These are phyloP conservation scores for Cantharellus anzutake DNA, from an alignment of 768 basidiomycete genomes.

Conservation along the genomic window DNA sequence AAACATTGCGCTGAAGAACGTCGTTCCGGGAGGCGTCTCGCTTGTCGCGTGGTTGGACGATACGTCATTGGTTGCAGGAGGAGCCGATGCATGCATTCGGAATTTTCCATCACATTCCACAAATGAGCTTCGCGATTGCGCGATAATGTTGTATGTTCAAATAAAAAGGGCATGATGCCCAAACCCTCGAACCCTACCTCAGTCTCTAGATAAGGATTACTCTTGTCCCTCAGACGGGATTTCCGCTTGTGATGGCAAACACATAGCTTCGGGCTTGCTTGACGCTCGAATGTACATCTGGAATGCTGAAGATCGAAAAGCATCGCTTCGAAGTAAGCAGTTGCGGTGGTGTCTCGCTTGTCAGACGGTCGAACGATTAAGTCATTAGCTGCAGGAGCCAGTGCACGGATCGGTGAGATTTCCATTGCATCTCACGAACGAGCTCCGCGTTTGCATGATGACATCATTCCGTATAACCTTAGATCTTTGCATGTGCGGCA, in stretches of 20 bases:
- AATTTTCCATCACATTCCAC: conserved; percentile 29
- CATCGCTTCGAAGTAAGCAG: conserved; percentile 69
- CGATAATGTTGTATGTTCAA: too few relatives aligned
- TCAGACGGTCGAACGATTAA: conserved; percentile 52
- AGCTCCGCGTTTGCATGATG: background rate
- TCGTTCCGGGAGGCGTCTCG: conserved; percentile 68
- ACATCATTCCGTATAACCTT: too few relatives aligned
- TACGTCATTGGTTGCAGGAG: conserved; percentile 44
- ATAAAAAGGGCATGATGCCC: too few relatives aligned
- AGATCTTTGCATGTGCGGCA: too few relatives aligned
- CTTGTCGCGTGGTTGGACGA: conserved; percentile 59
- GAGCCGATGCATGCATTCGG: conserved; percentile 67
- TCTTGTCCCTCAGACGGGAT: too few relatives aligned
- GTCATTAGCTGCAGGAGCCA: conserved; percentile 56
- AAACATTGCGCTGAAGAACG: conserved; percentile 72
- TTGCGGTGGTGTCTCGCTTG: conserved; percentile 70
- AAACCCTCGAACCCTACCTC: too few relatives aligned
- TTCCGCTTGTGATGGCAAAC: conserved; percentile 38
- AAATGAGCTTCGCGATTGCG: background rate
- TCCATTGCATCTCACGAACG: conserved; percentile 11
- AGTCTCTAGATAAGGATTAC: too few relatives aligned
- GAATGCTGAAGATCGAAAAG: conserved; percentile 41
- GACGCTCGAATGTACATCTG: conserved; percentile 87
- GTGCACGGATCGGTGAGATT: conserved; percentile 63
- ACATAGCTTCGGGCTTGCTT: conserved; percentile 76